These are phyloP conservation scores for Dinochytrium kinnereticum DNA, from an alignment of 371 early-diverging fungal species.

Conservation along the genomic window DNA sequence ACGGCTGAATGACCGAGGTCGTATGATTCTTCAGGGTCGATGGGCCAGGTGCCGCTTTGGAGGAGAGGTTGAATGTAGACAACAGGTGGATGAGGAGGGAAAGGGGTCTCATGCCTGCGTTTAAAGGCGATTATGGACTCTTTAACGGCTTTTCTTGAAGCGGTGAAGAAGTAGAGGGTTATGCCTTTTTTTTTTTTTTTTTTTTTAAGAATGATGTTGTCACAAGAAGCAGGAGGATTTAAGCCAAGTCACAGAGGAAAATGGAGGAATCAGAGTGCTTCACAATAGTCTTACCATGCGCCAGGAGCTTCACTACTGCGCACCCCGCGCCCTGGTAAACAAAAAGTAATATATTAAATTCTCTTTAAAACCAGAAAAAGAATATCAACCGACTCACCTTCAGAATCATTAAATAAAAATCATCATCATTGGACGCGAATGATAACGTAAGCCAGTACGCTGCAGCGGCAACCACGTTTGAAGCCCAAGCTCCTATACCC, in stretches of 20 bases:
- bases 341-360: background rate
- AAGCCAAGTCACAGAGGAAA: too few relatives aligned
- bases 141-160: background rate
- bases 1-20: background rate
- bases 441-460: background rate
- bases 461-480: background rate
- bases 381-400: conserved; percentile 4
- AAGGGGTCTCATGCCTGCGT: background rate
- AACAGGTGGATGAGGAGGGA: background rate
- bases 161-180: background rate
- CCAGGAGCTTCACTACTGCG: background rate
- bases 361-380: background rate
- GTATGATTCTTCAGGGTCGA: background rate
- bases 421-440: background rate
- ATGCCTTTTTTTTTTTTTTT: background rate
- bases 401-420: background rate
- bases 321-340: background rate
- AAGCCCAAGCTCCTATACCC: background rate
- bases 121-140: background rate
- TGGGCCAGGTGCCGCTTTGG: too few relatives aligned
- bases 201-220: too few relatives aligned
- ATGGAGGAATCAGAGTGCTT: too few relatives aligned
- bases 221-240: too few relatives aligned
- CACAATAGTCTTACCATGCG: too few relatives aligned
- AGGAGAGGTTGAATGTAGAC: background rate